Evolutionary conservation across 2,329 filamentous ascomycete species (phyloP).

Genomic region (Xylaria sp.): DNA sequence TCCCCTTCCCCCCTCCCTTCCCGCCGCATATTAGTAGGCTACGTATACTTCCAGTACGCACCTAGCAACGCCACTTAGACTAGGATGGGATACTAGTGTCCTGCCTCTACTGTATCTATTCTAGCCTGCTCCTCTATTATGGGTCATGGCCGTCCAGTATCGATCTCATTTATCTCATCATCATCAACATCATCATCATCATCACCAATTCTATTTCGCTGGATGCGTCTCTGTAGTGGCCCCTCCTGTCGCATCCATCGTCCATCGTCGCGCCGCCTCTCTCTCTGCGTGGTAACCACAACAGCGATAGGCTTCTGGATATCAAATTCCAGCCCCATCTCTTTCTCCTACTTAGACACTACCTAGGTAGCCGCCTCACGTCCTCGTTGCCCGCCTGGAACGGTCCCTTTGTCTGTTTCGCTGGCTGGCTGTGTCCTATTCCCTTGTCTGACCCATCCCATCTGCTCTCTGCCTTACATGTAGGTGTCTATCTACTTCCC

Average conservation of each 20-base stretch:
- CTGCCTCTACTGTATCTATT: neutral
- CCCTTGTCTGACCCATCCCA: neutral
- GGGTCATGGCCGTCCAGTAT: slow-evolving; percentile 27
- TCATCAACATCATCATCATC: slow-evolving; percentile 15
- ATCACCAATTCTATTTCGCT: slow-evolving; percentile 27
- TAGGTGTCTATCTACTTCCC: no score
- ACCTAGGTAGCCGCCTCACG: neutral
- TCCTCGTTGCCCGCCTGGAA: neutral
- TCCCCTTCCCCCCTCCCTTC: neutral
- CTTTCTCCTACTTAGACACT: neutral
- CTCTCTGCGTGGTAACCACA: slow-evolving; percentile 20
- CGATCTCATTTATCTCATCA: slow-evolving; percentile 33
- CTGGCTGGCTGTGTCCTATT: neutral
- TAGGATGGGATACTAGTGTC: no score
- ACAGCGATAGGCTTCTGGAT: slow-evolving; percentile 14
- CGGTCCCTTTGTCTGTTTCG: neutral
- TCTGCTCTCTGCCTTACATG: neutral
- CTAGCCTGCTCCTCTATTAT: slow-evolving; percentile 30
- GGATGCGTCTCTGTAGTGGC: slow-evolving; percentile 17
- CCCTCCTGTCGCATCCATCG: slow-evolving; percentile 23
- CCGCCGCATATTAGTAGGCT: neutral
- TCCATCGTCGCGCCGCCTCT: slow-evolving; percentile 20
- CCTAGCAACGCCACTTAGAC: neutral
- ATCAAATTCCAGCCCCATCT: neutral
- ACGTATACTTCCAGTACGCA: neutral